Conservation (phyloP, 2,329 filamentous ascomycete genomes). For the Beauveria bassiana region DNA sequence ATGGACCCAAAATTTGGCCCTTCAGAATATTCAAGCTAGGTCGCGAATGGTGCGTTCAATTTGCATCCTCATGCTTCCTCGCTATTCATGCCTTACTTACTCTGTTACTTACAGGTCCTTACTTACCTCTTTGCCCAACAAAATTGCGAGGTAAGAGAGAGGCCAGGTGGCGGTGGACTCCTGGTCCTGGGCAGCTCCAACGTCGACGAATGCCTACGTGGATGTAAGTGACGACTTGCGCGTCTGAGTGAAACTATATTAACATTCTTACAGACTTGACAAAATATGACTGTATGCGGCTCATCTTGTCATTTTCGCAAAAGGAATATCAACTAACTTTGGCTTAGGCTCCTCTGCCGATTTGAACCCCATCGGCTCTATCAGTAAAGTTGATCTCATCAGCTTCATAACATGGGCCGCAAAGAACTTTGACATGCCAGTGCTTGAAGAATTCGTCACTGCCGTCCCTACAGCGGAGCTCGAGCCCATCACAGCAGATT, state of each 20-base stretch:
- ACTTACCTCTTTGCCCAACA: conserved; percentile 49
- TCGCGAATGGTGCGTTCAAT: conserved; percentile 43
- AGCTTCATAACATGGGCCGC: conserved; percentile 54
- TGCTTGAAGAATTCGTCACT: conserved; percentile 55
- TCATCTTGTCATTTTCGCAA: background rate
- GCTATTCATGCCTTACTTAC: background rate
- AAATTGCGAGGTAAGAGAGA: conserved; percentile 16
- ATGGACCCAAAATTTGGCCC: conserved; percentile 49
- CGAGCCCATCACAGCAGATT: conserved; percentile 31
- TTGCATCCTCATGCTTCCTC: background rate
- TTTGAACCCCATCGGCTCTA: conserved; percentile 19
- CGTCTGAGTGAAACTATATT: background rate
- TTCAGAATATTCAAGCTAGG: conserved; percentile 63
- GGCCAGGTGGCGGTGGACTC: conserved; percentile 19
- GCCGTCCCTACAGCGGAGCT: conserved; percentile 49
- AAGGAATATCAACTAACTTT: background rate
- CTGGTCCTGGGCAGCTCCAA: conserved; percentile 23
- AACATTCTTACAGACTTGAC: conserved; percentile 22
- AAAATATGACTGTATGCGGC: conserved; percentile 20
- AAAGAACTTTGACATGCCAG: conserved; percentile 50
- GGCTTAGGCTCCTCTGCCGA: conserved; percentile 33
- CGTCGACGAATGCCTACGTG: conserved; percentile 19
- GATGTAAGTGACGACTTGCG: background rate
- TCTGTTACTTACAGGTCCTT: conserved; percentile 28
- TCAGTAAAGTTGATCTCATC: conserved; percentile 55